Base-by-base conservation (phyloP, 2,329 filamentous ascomycete genomes). In the Truncatella angustata region DNA sequence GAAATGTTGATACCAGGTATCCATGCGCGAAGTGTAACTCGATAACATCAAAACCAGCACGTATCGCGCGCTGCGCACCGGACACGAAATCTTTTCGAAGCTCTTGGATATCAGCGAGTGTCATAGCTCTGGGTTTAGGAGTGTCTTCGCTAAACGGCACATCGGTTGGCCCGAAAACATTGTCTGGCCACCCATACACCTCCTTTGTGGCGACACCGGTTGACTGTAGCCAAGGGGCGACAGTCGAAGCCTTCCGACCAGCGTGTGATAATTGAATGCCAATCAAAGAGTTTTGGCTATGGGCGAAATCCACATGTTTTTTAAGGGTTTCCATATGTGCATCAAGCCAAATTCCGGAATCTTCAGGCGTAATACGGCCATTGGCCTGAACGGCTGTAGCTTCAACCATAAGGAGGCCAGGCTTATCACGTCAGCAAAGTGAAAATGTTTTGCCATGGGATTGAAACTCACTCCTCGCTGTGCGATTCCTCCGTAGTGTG, bases 271-370 rank as follows among this genome's bases (percentile, higher is more conserved):
- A 71, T 65, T 87, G 88, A 49, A 92, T 84, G 24, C 78, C 87
- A 49, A 91, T 83, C 39, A 85, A 79, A 62, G 87, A 84, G 61
- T 73, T 76, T 52, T 80, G 77, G 18, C 67, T 65, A 59, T 79
- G 78, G 1, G 75, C 70, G 53, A 76, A 77, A 37, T 73, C 89
- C 32, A 85, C 82, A 40, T 93, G 80, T 54, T 81, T 80, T 64
- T 78, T 81, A 52, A 95, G 72, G 0, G 86, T 85, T 56, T 80
- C 85, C 54, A 92, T 86, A 68, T 97, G 92, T 26, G 80, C 84
- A 67, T 96, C 92, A 56, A 87, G 78, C 92, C 91, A 97, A 6
- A 97, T 72, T 0, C 92, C 91, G 10, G 75, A 72, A 66, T 92
- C 89, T 66, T 92, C 78, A 1, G 91, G 90, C 1, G 88, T 88